Evolutionary conservation across 345 rosid genomes (phyloP), one percentile per base, ranked within the genome.

Genomic region (Geranium brycei): DNA sequence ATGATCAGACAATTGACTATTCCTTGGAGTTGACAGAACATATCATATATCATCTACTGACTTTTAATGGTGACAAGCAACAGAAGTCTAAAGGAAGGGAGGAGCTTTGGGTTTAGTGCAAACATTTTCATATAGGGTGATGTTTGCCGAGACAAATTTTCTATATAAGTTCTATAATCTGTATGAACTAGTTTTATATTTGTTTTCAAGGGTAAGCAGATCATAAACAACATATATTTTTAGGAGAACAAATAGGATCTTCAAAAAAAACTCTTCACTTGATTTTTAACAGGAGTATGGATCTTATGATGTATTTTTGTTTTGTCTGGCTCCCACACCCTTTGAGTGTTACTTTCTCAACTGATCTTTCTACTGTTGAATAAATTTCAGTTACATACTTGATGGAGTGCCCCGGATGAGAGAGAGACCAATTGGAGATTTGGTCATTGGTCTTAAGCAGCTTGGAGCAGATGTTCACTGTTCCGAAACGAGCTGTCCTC

Each of bases 381-480:
- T 61, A 30, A 40, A 12, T 63, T 65, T 73, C 71, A 93, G 99
- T 75, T 93, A 86, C 71, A 64, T 85, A 41, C 99, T 93, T 71
- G 99, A 93, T 80, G 96, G 97, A 51, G 87, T 93, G 65, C 87
- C 96, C 17, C 80, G 97, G 57, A 93, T 93, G 99, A 86, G 99
- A 65, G 95, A 93, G 80, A 88, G 99, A 78, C 95, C 96, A 19
- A 93, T 90, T 40, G 96, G 87, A 31, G 99, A 93, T 80, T 76
- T 93, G 77, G 92, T 90, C 60, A 58, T 60, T 64, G 96, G 95
- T 68, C 97, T 90, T 69, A 79, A 88, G 84, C 99, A 93, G 78
- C 91, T 90, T 66, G 97, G 99, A 69, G 96, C 92, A 16, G 95
- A 85, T 75, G 83, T 78, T 63, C 79, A 84, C 62, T 90, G 96